Base-by-base conservation (phyloP, 805 yeast species). In the Yarrowia sp. region DNA sequence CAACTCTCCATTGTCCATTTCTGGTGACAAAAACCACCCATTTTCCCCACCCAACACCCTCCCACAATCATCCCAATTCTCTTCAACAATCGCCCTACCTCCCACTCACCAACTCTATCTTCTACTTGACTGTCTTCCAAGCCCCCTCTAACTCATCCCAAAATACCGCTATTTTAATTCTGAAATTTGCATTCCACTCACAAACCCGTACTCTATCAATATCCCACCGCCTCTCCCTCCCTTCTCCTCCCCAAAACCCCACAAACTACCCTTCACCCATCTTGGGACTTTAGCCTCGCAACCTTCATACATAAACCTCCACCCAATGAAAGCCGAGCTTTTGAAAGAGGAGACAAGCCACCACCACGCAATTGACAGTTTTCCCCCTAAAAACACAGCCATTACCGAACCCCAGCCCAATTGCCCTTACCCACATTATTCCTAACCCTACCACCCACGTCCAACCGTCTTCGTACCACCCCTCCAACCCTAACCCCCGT, bases 401-500 rank as follows among this genome's bases (percentile, higher is more conserved):
- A 17, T 7, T 19, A 17, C 8, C 8, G 8, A 16, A 7, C 11
- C 4, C 3, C 16, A 9, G 14, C 19, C 19, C 49, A 46, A 46
- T 28, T 46, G 52, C 11, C 12, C 16, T 5, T 16, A 3, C 7
- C 14, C n/a, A 16, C 6, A n/a, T 30, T 10, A 11, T 30, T 26
- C 14, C 16, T n/a, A 6, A 2, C 17, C 48, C 48, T n/a, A n/a
- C 48, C 5, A 14, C 8, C 8, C 35, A 3, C 12, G 22, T n/a
- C 28, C 36, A 24, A 17, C 19, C 8, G 4, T 17, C 38, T 17
- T 1, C 11, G 6, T 12, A 16, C 22, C 11, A 24, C 3, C 26
- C 26, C 11, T 35, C 40, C 59, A 54, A 54, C 61, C 61, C 61
- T 54, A 54, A 54, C 61, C 61, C 35, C 61, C 41, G n/a, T 35